These are phyloP conservation scores for Lactarius hengduanensis DNA, from an alignment of 768 basidiomycete genomes.

Conservation along the genomic window DNA sequence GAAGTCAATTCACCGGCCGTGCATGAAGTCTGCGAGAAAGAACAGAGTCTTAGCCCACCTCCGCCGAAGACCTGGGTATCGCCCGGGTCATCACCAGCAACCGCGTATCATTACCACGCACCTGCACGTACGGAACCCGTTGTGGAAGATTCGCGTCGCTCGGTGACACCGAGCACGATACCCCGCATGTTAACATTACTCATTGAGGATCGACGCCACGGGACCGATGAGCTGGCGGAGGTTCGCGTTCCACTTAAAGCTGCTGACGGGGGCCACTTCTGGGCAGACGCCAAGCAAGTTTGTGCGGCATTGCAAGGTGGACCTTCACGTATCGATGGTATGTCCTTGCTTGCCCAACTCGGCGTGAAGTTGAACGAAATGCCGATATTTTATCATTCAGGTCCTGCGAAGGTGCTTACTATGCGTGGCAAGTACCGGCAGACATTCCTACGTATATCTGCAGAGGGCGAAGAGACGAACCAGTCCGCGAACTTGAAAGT, in stretches of 20 bases:
- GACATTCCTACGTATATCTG: conserved; percentile 19
- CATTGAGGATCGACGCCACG: conserved; percentile 60
- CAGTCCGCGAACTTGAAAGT: conserved; percentile 24
- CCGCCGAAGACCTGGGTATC: conserved; percentile 11
- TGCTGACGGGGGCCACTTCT: conserved; percentile 55
- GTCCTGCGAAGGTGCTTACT: conserved; percentile 25
- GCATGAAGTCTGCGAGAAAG: not conserved
- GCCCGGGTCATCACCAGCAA: conserved; percentile 3
- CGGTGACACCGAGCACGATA: conserved; percentile 7
- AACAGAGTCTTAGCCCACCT: conserved; percentile 11
- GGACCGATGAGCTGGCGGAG: conserved; percentile 59
- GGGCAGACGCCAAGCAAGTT: conserved; percentile 70
- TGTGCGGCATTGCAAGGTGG: conserved; percentile 55
- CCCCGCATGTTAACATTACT: conserved; percentile 63
- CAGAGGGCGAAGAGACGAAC: conserved; percentile 24
- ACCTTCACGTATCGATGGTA: conserved; percentile 71
- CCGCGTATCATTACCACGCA: not conserved
- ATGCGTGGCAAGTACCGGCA: conserved; percentile 29
- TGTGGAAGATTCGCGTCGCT: not conserved
- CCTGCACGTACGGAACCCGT: conserved; percentile 5
- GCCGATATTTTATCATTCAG: conserved; percentile 1
- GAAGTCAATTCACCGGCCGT: not conserved
- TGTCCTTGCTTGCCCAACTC: not conserved
- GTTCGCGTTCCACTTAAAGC: conserved; percentile 56
- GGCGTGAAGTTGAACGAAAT: not conserved